Conservation (phyloP, 176 grass and related monocot genomes). For the Dendrocalamus sinicus region DNA sequence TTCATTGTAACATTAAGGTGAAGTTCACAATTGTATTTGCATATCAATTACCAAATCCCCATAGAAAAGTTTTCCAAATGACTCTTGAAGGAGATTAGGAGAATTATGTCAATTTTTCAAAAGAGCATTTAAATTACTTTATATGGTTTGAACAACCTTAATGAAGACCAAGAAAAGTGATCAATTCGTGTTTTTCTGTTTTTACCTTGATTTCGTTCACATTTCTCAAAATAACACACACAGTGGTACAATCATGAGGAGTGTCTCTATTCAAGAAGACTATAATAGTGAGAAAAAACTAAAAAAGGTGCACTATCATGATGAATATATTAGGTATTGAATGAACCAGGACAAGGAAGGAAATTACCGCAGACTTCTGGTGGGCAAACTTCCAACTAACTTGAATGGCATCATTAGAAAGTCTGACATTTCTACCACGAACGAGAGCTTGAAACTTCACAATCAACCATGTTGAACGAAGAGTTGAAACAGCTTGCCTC, state of each 20-base stretch:
- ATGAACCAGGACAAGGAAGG: not conserved
- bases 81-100: not conserved
- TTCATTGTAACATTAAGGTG: not conserved
- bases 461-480: constrained; percentile 68
- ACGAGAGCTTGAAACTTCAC: constrained; percentile 79
- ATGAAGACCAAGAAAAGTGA: not conserved
- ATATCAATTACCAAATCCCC: constrained; percentile 1
- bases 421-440: constrained; percentile 67
- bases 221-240: not conserved
- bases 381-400: constrained; percentile 35
- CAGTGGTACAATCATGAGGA: not conserved
- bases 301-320: not conserved
- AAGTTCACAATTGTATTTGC: not conserved
- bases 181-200: not conserved
- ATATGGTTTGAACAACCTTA: not conserved
- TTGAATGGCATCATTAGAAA: constrained; percentile 44
- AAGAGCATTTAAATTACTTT: not conserved
- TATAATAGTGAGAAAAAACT: not conserved
- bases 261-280: constrained; percentile 6
- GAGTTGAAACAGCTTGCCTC: constrained; percentile 87
- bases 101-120: not conserved
- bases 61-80: not conserved
- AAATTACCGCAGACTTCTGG: constrained; percentile 50
- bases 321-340: constrained; percentile 7
- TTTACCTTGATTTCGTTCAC: not conserved